Conservation (phyloP, 139 green algal genomes). For the Coelastrella sp. region DNA sequence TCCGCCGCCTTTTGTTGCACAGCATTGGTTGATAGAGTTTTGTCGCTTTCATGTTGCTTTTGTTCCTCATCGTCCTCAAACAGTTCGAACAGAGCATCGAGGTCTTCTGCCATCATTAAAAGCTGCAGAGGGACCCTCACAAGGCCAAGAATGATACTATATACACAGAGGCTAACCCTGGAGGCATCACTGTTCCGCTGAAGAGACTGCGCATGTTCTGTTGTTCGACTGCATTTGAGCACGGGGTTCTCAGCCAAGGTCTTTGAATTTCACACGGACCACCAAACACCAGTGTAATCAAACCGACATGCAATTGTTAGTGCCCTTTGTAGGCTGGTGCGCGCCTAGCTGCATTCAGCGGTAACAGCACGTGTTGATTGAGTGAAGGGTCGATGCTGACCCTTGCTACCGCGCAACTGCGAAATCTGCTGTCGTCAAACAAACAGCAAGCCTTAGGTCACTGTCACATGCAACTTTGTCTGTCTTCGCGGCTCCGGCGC, state of each 20-base stretch:
- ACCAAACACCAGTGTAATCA: too few relatives aligned
- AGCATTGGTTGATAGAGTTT: background rate
- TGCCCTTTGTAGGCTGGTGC: too few relatives aligned
- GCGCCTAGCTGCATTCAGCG: too few relatives aligned
- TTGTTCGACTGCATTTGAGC: background rate
- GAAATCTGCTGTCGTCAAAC: background rate
- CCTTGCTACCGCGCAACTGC: background rate
- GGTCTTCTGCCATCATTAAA: background rate
- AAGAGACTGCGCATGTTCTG: background rate
- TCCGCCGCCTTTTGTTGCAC: background rate
- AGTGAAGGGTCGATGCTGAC: too few relatives aligned
- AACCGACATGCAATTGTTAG: too few relatives aligned
- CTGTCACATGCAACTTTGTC: background rate
- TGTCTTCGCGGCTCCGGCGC: background rate
- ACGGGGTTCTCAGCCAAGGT: background rate
- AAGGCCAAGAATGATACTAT: background rate
- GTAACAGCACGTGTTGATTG: too few relatives aligned
- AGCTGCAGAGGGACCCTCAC: background rate
- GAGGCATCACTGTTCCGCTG: too few relatives aligned
- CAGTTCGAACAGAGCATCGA: conserved; percentile 20
- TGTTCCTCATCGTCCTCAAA: background rate
- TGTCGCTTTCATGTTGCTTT: background rate
- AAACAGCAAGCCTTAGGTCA: background rate
- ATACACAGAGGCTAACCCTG: background rate
- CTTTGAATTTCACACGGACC: background rate